Conservation (phyloP, 257 asterid species). For the Schizonepeta tenuifolia region DNA sequence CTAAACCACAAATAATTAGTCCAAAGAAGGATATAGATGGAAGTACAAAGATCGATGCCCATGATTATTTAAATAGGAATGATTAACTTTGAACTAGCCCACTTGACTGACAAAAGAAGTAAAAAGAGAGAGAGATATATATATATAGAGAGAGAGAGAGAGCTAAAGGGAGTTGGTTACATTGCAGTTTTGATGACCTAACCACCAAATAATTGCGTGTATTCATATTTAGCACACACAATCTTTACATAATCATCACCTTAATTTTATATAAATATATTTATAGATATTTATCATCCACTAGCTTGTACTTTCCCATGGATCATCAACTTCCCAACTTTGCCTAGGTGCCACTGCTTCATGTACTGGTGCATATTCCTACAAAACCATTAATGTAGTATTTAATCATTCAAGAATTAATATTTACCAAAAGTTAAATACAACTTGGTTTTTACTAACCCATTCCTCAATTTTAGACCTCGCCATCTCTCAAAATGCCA, state of each 20-base stretch:
- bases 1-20: neutral
- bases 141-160: neutral
- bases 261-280: slow-evolving; percentile 10
- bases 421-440: too few relatives aligned
- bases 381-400: neutral
- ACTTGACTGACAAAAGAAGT: slow-evolving; percentile 23
- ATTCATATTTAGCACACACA: slow-evolving; percentile 19
- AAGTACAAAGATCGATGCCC: slow-evolving; percentile 23
- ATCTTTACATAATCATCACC: slow-evolving; percentile 22
- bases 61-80: slow-evolving; percentile 24
- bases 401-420: neutral
- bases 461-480: neutral
- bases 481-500: neutral
- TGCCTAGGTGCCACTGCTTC: slow-evolving; percentile 52
- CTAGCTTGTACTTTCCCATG: slow-evolving; percentile 44
- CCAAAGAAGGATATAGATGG: neutral
- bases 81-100: slow-evolving; percentile 35
- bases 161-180: slow-evolving; percentile 12
- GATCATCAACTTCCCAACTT: slow-evolving; percentile 52
- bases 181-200: slow-evolving; percentile 36
- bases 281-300: slow-evolving; percentile 31
- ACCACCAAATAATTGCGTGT: slow-evolving; percentile 26
- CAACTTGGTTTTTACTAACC: neutral
- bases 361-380: slow-evolving; percentile 61
- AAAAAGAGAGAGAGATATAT: neutral